phyloP scores from a whole-genome alignment of 306 rosid species.

The Cicer cuneatum region DNA sequence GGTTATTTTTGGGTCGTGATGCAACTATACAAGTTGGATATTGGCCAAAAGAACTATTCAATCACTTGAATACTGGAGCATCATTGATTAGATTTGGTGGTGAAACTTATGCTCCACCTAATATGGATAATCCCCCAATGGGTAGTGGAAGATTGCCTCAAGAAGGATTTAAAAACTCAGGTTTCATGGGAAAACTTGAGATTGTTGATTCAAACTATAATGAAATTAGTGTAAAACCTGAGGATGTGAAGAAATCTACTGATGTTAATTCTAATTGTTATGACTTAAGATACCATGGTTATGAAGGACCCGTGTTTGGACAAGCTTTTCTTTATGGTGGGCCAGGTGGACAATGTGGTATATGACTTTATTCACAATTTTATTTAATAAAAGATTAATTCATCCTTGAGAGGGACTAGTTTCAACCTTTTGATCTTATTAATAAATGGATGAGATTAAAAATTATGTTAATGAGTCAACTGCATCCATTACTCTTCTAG shows the following conservation, averaged over 20 bases:
- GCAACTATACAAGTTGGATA: neutral
- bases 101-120: neutral
- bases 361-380: neutral
- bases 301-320: neutral
- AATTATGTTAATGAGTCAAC: too few relatives aligned
- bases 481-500: too few relatives aligned
- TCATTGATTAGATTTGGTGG: constrained; percentile 17
- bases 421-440: neutral
- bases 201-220: neutral
- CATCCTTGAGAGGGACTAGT: too few relatives aligned
- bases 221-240: neutral
- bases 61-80: neutral
- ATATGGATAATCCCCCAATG: constrained; percentile 24
- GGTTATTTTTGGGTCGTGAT: neutral
- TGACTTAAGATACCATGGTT: neutral
- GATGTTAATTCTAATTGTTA: neutral
- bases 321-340: constrained; percentile 32
- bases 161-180: rapidly evolving
- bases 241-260: neutral
- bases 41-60: constrained; percentile 28
- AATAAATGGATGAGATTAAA: too few relatives aligned
- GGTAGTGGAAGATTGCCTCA: constrained; percentile 24
- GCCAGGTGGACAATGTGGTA: constrained; percentile 2
- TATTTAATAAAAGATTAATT: neutral
- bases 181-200: neutral